phyloP scores from a whole-genome alignment of 352 stramenopile genomes.

The Globisporangium barbulae region DNA sequence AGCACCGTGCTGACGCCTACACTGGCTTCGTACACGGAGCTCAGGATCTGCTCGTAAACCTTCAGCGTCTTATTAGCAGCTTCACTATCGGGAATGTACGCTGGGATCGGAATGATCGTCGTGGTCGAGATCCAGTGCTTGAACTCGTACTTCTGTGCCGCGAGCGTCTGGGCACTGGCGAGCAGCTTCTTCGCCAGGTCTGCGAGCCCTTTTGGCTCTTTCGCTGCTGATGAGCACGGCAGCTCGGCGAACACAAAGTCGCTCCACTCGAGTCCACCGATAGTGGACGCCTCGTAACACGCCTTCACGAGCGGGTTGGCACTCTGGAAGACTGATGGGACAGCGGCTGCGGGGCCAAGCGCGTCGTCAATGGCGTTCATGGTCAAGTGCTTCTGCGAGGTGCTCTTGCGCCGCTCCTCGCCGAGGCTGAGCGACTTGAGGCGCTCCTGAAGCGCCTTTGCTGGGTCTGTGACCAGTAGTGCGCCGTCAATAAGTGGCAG shows the following conservation, averaged over 20 bases:
- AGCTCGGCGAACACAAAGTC: constrained; percentile 71
- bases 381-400: constrained; percentile 18
- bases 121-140: constrained; percentile 57
- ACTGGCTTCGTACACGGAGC: constrained; percentile 40
- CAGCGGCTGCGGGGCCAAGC: not conserved
- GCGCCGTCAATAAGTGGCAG: constrained; percentile 60
- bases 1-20: constrained; percentile 47
- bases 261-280: constrained; percentile 67
- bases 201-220: constrained; percentile 17
- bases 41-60: constrained; percentile 36
- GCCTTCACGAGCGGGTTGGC: constrained; percentile 35
- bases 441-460: constrained; percentile 24
- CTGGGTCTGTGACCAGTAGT: constrained; percentile 37
- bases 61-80: not conserved
- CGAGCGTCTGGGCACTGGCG: constrained; percentile 25
- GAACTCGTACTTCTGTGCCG: constrained; percentile 53
- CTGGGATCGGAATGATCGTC: constrained; percentile 34
- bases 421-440: constrained; percentile 17
- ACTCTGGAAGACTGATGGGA: constrained; percentile 35
- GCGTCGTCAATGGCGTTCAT: not conserved
- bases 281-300: constrained; percentile 34
- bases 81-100: not conserved
- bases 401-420: constrained; percentile 26
- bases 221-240: constrained; percentile 7
- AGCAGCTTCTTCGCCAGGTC: constrained; percentile 41